phyloP scores from a whole-genome alignment of 306 rosid species.

The Luffa acutangula region DNA sequence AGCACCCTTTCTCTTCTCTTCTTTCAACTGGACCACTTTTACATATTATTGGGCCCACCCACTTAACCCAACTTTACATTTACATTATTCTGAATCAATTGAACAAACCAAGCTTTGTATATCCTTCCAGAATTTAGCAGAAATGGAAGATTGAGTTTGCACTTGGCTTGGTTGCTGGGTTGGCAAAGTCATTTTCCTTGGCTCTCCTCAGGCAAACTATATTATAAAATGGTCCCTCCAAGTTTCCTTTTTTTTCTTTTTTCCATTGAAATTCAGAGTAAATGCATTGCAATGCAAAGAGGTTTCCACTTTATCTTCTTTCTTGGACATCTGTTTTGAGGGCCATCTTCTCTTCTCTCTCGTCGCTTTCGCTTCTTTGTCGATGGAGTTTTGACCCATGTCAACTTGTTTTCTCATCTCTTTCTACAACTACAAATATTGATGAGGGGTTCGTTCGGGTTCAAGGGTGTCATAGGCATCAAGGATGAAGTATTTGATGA shows the following conservation, averaged over 20 bases:
- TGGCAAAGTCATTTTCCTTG: background rate
- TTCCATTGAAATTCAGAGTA: background rate
- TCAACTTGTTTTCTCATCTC: too few relatives aligned
- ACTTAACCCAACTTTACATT: background rate
- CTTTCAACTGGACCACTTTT: background rate
- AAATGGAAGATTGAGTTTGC: background rate
- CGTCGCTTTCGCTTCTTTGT: background rate
- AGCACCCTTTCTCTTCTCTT: background rate
- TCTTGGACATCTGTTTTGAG: background rate
- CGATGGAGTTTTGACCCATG: background rate
- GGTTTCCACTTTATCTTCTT: background rate
- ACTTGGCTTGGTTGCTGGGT: background rate
- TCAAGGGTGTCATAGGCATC: too few relatives aligned
- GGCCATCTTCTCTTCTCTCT: background rate
- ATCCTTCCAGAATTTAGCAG: background rate
- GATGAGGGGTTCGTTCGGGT: too few relatives aligned
- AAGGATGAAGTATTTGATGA: too few relatives aligned
- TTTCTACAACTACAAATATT: too few relatives aligned
- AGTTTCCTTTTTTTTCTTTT: background rate
- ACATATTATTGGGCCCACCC: background rate
- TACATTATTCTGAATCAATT: too few relatives aligned
- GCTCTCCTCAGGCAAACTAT: background rate
- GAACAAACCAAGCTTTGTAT: background rate
- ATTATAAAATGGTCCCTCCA: background rate
- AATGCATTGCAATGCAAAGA: background rate